A percentile compares a stretch with the other conserved stretches of the same genome.
Conservation (phyloP, 441 rosid species). For the Aleurites moluccanus region DNA sequence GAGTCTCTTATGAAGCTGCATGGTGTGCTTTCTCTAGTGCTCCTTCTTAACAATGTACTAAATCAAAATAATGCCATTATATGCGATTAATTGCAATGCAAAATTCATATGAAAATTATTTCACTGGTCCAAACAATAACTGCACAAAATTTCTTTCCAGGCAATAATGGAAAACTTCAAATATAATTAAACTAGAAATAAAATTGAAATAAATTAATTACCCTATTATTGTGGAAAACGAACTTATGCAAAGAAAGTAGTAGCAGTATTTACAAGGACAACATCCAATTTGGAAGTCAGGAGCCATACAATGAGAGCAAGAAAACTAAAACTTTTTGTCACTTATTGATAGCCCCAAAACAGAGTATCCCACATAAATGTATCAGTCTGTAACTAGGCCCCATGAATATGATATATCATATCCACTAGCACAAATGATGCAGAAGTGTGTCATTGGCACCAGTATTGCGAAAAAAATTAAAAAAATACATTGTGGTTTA, state of each 20-base stretch:
- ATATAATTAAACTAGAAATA: background rate
- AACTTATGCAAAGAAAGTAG: slow-evolving; percentile 12
- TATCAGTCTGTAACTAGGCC: slow-evolving; percentile 39
- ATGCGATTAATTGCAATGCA: background rate
- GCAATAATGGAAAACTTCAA: background rate
- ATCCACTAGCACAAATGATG: slow-evolving; percentile 30
- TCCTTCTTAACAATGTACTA: slow-evolving; percentile 41
- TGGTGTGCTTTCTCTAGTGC: slow-evolving; percentile 92
- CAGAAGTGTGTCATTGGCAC: slow-evolving; percentile 25
- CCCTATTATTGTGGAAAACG: slow-evolving; percentile 5
- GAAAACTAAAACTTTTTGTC: slow-evolving; percentile 29
- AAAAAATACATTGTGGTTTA: background rate
- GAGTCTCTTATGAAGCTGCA: slow-evolving; percentile 71
- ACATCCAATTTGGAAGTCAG: slow-evolving; percentile 27
- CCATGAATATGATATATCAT: slow-evolving; percentile 52
- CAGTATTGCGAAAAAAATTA: slow-evolving; percentile 6
- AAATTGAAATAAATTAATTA: background rate
- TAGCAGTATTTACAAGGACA: slow-evolving; percentile 25
- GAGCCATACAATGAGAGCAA: slow-evolving; percentile 20
- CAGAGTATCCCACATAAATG: slow-evolving; percentile 45
- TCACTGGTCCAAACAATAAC: background rate
- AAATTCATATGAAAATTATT: background rate
- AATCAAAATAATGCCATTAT: background rate
- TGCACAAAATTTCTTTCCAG: background rate
- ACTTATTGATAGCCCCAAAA: slow-evolving; percentile 30